Evolutionary conservation across 2,329 filamentous ascomycete genomes (phyloP).

Genomic region (Sarocladium kiliense): DNA sequence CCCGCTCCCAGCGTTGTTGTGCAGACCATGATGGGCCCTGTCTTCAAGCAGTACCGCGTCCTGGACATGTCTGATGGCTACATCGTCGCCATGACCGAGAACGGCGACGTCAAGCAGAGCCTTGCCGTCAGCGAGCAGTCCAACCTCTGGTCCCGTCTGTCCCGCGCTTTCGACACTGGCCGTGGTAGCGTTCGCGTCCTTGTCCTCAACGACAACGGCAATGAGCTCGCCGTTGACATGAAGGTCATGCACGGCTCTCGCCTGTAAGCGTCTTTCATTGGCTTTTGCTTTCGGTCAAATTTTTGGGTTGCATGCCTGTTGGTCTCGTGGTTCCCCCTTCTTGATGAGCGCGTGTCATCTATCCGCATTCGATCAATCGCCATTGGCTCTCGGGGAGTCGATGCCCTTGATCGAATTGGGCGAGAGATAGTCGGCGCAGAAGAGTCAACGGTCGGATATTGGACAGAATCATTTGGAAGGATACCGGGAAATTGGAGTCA

Average conservation of each 20-base stretch:
- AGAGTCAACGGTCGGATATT: constrained; percentile 7
- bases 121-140: constrained; percentile 94
- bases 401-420: not conserved
- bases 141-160: constrained; percentile 75
- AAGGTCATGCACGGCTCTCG: constrained; percentile 88
- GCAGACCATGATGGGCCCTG: constrained; percentile 97
- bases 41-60: constrained; percentile 99
- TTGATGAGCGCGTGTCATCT: not conserved
- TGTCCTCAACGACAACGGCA: constrained; percentile 88
- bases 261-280: constrained; percentile 41
- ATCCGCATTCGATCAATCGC: not conserved
- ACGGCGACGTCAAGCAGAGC: constrained; percentile 94
- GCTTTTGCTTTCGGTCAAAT: not conserved
- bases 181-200: constrained; percentile 91
- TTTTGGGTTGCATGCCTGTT: constrained; percentile 5
- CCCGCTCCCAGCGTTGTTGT: constrained; percentile 93
- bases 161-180: constrained; percentile 81
- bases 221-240: constrained; percentile 96
- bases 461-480: constrained; percentile 2
- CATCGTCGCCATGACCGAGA: constrained; percentile 97
- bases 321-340: constrained; percentile 1
- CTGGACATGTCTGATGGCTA: constrained; percentile 87
- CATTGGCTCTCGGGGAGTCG: not conserved
- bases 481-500: constrained; percentile 3
- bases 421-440: not conserved